Conservation (phyloP, 306 rosid genomes). For the Hippophae tibetana region DNA sequence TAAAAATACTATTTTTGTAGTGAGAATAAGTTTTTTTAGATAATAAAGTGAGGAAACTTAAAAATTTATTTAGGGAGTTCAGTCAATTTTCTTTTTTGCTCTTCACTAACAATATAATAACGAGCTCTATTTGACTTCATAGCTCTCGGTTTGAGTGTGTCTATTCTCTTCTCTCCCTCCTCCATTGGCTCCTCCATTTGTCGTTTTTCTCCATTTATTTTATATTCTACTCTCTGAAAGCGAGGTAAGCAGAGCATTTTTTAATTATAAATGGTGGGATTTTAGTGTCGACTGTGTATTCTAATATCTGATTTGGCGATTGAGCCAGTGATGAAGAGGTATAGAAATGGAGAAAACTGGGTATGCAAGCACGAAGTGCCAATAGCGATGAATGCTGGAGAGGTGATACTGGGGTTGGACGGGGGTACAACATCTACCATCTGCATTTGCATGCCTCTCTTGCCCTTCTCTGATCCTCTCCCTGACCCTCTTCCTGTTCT, state of each 20-base stretch:
- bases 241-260: not conserved
- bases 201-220: not conserved
- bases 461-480: constrained; percentile 38
- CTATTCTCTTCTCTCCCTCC: no score
- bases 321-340: constrained; percentile 51
- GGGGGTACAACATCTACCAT: constrained; percentile 88
- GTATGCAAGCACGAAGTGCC: constrained; percentile 59
- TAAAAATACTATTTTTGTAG: no score
- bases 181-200: no score
- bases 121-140: no score
- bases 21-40: no score
- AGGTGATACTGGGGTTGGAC: constrained; percentile 66
- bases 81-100: no score
- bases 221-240: no score
- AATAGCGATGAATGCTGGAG: constrained; percentile 22
- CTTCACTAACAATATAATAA: no score
- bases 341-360: constrained; percentile 73
- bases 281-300: not conserved
- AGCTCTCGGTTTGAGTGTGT: no score
- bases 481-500: constrained; percentile 57
- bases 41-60: no score
- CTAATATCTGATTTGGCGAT: not conserved
- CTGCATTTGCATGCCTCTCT: constrained; percentile 67
- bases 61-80: no score
- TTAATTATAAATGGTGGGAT: not conserved